phyloP scores from a whole-genome alignment of 805 yeast genomes.

The Spathaspora girioi region DNA sequence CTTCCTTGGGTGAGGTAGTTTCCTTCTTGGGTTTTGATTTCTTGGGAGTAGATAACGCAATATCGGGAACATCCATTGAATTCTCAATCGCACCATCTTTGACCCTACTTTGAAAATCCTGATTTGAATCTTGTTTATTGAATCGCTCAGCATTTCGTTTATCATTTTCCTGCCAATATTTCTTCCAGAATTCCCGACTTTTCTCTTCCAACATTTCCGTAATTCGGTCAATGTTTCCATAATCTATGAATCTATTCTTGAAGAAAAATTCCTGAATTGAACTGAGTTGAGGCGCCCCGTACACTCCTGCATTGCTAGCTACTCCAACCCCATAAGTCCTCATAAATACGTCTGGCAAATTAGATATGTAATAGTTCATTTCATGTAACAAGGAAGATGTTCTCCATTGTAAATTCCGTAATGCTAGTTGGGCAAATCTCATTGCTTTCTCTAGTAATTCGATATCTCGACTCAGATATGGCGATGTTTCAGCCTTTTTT shows the following conservation, averaged over 20 bases:
- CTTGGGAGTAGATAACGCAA: background rate
- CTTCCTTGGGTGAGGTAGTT: background rate
- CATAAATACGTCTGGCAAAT: conserved; percentile 40
- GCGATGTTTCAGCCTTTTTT: conserved; percentile 26
- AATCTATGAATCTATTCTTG: conserved; percentile 43
- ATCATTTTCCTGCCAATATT: conserved; percentile 46
- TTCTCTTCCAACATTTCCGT: conserved; percentile 25
- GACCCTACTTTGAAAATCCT: conserved; percentile 15
- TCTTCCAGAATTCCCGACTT: conserved; percentile 48
- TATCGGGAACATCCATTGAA: conserved; percentile 1
- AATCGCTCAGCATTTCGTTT: conserved; percentile 34
- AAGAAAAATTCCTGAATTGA: conserved; percentile 51
- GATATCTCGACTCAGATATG: conserved; percentile 37
- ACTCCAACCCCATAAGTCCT: conserved; percentile 40
- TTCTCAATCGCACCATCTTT: conserved; percentile 8
- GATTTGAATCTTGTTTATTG: conserved; percentile 35
- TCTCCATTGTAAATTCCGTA: conserved; percentile 54
- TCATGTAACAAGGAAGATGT: conserved; percentile 58
- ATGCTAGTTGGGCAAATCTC: conserved; percentile 44
- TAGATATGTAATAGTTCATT: conserved; percentile 53
- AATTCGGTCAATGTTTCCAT: conserved; percentile 22
- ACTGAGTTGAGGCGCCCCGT: conserved; percentile 58
- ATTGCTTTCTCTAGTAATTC: conserved; percentile 42
- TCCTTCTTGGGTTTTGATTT: background rate
- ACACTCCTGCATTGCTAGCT: conserved; percentile 34